Evolutionary conservation across 108 stramenopile genomes (phyloP), one percentile per base, ranked within the genome.

Genomic region (Cafeteria roenbergensis): DNA sequence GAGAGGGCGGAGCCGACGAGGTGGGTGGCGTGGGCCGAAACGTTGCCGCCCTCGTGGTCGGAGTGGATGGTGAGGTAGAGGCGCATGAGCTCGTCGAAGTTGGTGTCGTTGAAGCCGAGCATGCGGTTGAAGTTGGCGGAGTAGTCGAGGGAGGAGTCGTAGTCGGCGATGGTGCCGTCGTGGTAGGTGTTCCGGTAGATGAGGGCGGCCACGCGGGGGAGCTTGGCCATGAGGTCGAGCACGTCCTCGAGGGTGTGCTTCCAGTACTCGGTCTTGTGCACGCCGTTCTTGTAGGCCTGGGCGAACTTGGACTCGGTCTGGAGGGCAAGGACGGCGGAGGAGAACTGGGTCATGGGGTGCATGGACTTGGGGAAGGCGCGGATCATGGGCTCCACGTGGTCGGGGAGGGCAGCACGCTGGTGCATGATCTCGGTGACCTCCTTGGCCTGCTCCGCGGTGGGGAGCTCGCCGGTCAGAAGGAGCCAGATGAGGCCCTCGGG

Each of bases 11-110:
- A 89, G 67, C 96, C 96, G 20, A 95, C 93, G 68, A 98, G 82
- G 80, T 95, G 96, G 52, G 96, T 98, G 57, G 96, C 86, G 78
- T 98, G 96, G 8, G 96, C 96, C 27, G 89, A 90, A 51, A 94
- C 96, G 78, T 98, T 98, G 62, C 96, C 96, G 48, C 96, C 96
- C 81, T 98, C 96, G 79, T 98, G 96, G 80, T 98, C 96, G 50
- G 92, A 91, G 87, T 98, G 96, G 78, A 97, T 98, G 75, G 89
- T 90, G 50, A 98, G 81, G 83, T 98, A 98, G 63, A 98, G 83
- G 34, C 96, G 87, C 96, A 98, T 98, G 61, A 98, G 80, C 80
- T 98, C 96, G 78, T 98, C 94, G 75, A 95, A 93, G 59, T 75
- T 73, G 36, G 87, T 86, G 75, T 90, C 62, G 69, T 89, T 75